Evolutionary conservation across 1,139 yeast species (phyloP).

Genomic region (Diutina scorzettiae): DNA sequence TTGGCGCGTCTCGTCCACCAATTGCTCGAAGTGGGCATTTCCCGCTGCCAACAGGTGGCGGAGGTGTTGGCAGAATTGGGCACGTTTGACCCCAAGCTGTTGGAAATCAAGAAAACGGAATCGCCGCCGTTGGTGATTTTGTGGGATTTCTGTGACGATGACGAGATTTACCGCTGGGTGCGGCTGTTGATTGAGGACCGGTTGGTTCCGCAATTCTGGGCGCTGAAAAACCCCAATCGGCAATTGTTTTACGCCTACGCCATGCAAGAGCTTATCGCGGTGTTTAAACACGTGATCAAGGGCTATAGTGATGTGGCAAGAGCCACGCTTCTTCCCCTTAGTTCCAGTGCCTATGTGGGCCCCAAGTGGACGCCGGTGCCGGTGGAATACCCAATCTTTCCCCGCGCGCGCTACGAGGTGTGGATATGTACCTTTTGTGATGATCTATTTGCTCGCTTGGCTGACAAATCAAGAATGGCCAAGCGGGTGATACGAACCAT

Average conservation of each 20-base stretch:
- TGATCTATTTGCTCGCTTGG: background rate
- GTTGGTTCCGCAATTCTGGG: slow-evolving; percentile 74
- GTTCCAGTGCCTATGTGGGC: background rate
- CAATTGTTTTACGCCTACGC: slow-evolving; percentile 82
- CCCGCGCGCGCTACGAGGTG: background rate
- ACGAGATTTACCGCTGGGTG: slow-evolving; percentile 55
- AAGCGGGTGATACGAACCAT: slow-evolving; percentile 46
- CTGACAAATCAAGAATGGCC: background rate
- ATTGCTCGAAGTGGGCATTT: background rate
- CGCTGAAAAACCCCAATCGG: slow-evolving; percentile 76
- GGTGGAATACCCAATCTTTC: background rate
- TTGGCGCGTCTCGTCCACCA: background rate
- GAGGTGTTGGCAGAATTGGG: slow-evolving; percentile 65
- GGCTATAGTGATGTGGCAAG: background rate
- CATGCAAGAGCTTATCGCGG: slow-evolving; percentile 60
- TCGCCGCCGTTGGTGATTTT: slow-evolving; percentile 36
- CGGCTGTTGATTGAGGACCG: slow-evolving; percentile 53
- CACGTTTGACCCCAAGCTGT: slow-evolving; percentile 57
- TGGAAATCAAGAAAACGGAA: slow-evolving; percentile 35
- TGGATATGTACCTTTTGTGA: background rate
- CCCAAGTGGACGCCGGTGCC: background rate
- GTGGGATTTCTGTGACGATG: slow-evolving; percentile 48
- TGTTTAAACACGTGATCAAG: background rate
- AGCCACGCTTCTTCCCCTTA: background rate
- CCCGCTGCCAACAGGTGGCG: background rate